These are phyloP conservation scores for Colletotrichum gigasporum DNA, from an alignment of 2,329 filamentous ascomycete genomes.

Conservation along the genomic window DNA sequence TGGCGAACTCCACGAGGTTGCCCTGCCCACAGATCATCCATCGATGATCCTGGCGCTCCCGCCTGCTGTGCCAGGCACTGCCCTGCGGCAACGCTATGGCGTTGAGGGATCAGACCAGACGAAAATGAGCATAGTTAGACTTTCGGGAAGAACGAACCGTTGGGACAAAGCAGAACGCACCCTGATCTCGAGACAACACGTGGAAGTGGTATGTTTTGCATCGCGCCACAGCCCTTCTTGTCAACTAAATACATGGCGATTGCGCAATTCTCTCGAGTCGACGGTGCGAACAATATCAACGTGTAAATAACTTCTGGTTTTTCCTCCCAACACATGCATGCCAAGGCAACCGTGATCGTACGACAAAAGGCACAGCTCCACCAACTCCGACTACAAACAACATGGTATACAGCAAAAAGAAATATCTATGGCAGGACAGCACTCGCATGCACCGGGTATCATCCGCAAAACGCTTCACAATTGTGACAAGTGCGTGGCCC, in stretches of 20 bases:
- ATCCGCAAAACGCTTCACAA: conserved; percentile 6
- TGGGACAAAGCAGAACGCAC: neutral
- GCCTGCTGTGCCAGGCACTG: neutral
- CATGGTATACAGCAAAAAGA: neutral
- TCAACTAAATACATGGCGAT: neutral
- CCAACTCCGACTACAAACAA: neutral
- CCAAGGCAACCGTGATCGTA: no score
- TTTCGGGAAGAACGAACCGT: neutral
- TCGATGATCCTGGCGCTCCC: neutral
- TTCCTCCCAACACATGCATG: no score
- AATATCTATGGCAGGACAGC: neutral
- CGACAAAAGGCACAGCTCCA: neutral
- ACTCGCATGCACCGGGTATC: conserved; percentile 13
- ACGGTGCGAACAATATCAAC: no score
- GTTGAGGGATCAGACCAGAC: neutral
- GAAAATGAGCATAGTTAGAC: conserved; percentile 4
- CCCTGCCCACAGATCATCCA: neutral
- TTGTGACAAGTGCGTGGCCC: neutral
- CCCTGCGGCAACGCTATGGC: neutral
- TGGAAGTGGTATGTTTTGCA: neutral
- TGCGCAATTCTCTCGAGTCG: no score
- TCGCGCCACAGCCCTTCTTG: neutral
- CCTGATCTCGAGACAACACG: neutral
- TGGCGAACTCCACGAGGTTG: neutral
- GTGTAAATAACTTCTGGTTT: no score